phyloP scores from a whole-genome alignment of 1,284 basidiomycete genomes.

The Porogramme epimiltina region DNA sequence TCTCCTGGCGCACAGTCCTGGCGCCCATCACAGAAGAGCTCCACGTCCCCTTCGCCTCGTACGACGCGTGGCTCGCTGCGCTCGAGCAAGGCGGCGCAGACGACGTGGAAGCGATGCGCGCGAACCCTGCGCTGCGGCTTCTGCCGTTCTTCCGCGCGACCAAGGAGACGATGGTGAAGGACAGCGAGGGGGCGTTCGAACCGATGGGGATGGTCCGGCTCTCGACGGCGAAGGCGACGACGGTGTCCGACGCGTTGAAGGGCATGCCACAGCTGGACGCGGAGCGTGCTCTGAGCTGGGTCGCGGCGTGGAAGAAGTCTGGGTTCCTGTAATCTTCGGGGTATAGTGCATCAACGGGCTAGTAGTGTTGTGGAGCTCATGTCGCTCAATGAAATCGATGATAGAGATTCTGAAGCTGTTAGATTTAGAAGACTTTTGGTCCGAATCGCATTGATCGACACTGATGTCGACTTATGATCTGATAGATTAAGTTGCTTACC shows the following conservation, averaged over 20 bases:
- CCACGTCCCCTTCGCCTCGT: conserved; percentile 25
- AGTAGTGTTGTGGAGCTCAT: no score
- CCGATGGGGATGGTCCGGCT: conserved; percentile 8
- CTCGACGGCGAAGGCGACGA: conserved; percentile 8
- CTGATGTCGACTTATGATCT: no score
- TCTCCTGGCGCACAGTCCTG: conserved; percentile 21
- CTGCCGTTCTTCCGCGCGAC: conserved; percentile 21
- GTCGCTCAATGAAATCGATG: no score
- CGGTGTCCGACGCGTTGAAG: conserved; percentile 2
- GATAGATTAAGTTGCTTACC: no score
- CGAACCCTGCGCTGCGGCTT: conserved; percentile 23
- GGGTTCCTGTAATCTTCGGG: conserved; percentile 9
- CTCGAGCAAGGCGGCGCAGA: conserved; percentile 14
- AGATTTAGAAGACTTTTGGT: no score
- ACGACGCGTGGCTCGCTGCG: conserved; percentile 22
- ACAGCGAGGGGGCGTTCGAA: neutral
- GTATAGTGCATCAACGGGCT: no score
- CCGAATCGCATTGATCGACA: no score
- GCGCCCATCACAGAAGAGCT: conserved; percentile 19
- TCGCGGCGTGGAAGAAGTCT: conserved; percentile 7
- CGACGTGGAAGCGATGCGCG: conserved; percentile 16
- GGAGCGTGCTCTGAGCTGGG: neutral
- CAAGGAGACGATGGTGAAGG: neutral
- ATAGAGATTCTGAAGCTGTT: no score
- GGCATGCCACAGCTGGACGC: conserved; percentile 1